These are phyloP conservation scores for Fusarium proliferatum DNA, from an alignment of 2,329 filamentous ascomycete species.

Conservation along the genomic window DNA sequence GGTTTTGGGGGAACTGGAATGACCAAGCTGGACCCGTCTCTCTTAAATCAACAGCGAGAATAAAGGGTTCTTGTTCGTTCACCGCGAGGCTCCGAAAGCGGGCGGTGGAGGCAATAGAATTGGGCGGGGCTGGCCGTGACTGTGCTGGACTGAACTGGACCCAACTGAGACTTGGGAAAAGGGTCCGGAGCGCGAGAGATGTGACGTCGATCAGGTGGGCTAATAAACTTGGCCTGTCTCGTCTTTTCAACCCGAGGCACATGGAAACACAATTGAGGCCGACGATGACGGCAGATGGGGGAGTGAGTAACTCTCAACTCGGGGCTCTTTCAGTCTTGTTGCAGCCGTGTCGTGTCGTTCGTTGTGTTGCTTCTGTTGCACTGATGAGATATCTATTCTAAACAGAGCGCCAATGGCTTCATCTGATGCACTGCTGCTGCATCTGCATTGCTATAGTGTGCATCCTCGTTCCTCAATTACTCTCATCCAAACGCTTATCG, in stretches of 20 bases:
- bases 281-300: constrained; percentile 36
- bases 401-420: constrained; percentile 20
- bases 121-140: constrained; percentile 9
- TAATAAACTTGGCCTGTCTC: constrained; percentile 25
- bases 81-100: constrained; percentile 47
- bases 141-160: constrained; percentile 7
- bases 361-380: constrained; percentile 5
- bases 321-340: constrained; percentile 28
- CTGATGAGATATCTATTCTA: background rate
- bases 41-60: constrained; percentile 7
- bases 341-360: constrained; percentile 1
- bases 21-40: constrained; percentile 31
- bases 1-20: constrained; percentile 36
- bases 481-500: constrained; percentile 20
- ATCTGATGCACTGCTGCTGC: background rate
- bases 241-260: constrained; percentile 26
- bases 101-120: constrained; percentile 40
- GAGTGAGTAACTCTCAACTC: background rate
- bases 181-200: constrained; percentile 14
- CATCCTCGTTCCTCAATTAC: background rate
- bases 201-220: constrained; percentile 41
- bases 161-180: constrained; percentile 7
- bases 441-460: background rate
- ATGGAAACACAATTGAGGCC: constrained; percentile 36
- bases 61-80: constrained; percentile 13